Conservation (phyloP, 768 basidiomycete genomes). For the Xerocomus brunneocitrinus region DNA sequence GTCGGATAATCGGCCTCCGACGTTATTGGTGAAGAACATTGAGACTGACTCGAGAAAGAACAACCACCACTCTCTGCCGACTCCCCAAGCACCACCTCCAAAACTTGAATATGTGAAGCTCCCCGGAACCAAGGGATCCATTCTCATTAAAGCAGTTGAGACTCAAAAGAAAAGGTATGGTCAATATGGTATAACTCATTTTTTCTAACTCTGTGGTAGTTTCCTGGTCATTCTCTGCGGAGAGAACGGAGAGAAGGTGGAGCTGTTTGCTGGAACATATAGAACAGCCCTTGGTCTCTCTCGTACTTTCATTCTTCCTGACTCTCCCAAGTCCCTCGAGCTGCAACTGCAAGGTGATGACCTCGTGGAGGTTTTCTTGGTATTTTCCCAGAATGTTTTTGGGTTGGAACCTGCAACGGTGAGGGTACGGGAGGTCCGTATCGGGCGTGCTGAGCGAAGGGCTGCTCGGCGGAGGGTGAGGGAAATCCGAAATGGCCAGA, state of each 20-base stretch:
- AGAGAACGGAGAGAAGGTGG: slow-evolving; percentile 89
- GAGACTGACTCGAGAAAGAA: slow-evolving; percentile 41
- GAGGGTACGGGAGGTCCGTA: slow-evolving; percentile 88
- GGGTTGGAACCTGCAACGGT: slow-evolving; percentile 91
- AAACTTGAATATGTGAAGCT: slow-evolving; percentile 91
- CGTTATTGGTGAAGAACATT: slow-evolving; percentile 31
- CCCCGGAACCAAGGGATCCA: slow-evolving; percentile 82
- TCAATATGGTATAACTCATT: not conserved
- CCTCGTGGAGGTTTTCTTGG: slow-evolving; percentile 85
- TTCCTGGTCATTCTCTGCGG: slow-evolving; percentile 92
- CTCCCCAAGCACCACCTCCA: slow-evolving; percentile 62
- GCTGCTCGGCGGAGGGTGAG: slow-evolving; percentile 79
- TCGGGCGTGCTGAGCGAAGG: slow-evolving; percentile 81
- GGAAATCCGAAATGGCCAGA: slow-evolving; percentile 52
- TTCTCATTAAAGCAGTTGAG: slow-evolving; percentile 83
- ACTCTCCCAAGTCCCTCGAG: slow-evolving; percentile 83
- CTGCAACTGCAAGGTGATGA: slow-evolving; percentile 90
- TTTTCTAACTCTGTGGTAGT: slow-evolving; percentile 35
- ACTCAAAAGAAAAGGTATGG: slow-evolving; percentile 81
- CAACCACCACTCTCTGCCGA: slow-evolving; percentile 27
- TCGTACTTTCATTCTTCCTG: slow-evolving; percentile 89
- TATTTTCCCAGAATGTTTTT: slow-evolving; percentile 89
- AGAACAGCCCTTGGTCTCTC: slow-evolving; percentile 85
- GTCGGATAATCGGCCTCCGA: slow-evolving; percentile 49
- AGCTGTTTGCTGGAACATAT: slow-evolving; percentile 88